phyloP scores from a whole-genome alignment of 176 grass and related monocot genomes.

The Oryza longistaminata region DNA sequence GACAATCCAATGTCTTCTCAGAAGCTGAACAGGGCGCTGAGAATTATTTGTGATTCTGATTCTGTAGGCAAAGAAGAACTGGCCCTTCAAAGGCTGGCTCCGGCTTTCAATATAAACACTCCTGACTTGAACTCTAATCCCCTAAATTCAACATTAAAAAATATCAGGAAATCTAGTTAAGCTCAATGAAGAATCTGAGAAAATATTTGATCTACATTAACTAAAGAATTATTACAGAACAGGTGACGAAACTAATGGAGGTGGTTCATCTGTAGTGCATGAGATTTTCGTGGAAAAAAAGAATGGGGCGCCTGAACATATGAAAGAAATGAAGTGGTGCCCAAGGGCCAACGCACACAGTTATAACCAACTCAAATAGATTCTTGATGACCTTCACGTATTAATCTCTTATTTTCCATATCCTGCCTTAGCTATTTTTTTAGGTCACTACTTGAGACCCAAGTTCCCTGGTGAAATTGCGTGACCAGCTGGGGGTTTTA shows the following conservation, averaged over 20 bases:
- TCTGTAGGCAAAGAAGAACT: slow-evolving; percentile 86
- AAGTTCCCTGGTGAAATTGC: slow-evolving; percentile 3
- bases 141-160: slow-evolving; percentile 45
- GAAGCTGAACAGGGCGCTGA: slow-evolving; percentile 66
- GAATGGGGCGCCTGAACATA: background rate
- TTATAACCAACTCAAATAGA: slow-evolving; percentile 10
- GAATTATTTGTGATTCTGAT: slow-evolving; percentile 90
- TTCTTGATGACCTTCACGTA: background rate
- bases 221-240: background rate
- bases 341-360: background rate
- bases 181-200: background rate
- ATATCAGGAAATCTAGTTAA: slow-evolving; percentile 22
- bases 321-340: background rate
- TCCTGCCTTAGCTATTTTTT: background rate
- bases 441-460: background rate
- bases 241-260: background rate
- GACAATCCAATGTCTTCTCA: slow-evolving; percentile 80
- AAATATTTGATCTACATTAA: slow-evolving; percentile 1
- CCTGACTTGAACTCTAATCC: slow-evolving; percentile 87
- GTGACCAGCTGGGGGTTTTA: background rate
- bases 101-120: slow-evolving; percentile 84
- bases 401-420: background rate
- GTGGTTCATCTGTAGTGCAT: background rate
- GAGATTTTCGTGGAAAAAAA: background rate
- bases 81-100: slow-evolving; percentile 69